Evolutionary conservation across 768 basidiomycete genomes (phyloP), one percentile per base, ranked within the genome.

Genomic region (Trametes meyenii): DNA sequence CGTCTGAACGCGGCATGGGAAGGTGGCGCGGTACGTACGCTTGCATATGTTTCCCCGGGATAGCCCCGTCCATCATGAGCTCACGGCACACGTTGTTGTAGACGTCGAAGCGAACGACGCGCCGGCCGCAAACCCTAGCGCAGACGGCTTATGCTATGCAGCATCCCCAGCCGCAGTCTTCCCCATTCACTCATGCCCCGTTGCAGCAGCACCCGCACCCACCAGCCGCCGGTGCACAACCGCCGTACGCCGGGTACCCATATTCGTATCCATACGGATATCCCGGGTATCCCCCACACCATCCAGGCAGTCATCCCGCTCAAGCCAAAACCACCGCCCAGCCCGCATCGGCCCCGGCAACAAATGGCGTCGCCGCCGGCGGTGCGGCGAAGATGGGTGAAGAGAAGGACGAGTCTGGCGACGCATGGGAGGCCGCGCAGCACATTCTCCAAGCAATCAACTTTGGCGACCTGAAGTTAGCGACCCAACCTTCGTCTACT

Each of bases 381-480:
- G 38, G 13, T 44, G 54, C 60, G 4, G 44, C 36, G 11, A 56
- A 58, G 36, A 21, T 33, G 5, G 59, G 63, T 33, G 75, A 76
- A 16, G 77, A 81, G 48, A 78, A 77, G 29, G 29, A 33, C 29
- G 29, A 33, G 29, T 33, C 29, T 33, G 29, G 29, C 61, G 86
- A 88, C 60, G 86, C 87, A 13, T 90, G 88, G 81, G 85, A 89
- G 69, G 89, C 89, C 0, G 89, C 89, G 8, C 87, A 90, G 67
- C 87, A 83, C 63, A 91, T 91, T 49, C 78, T 91, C 55, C 84
- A 86, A 66, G 89, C 88, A 3, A 89, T 91, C 74, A 89, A 90
- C 70, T 89, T 90, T 67, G 85, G 83, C 4, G 76, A 75, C 21
- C 72, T 88, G 26, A 56, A 58, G 60, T 67, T 55, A 54, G 62